Evolutionary conservation across 495 filamentous ascomycete genomes (phyloP), one percentile per base, ranked within the genome.

Genomic region (Aspergillus diversus): DNA sequence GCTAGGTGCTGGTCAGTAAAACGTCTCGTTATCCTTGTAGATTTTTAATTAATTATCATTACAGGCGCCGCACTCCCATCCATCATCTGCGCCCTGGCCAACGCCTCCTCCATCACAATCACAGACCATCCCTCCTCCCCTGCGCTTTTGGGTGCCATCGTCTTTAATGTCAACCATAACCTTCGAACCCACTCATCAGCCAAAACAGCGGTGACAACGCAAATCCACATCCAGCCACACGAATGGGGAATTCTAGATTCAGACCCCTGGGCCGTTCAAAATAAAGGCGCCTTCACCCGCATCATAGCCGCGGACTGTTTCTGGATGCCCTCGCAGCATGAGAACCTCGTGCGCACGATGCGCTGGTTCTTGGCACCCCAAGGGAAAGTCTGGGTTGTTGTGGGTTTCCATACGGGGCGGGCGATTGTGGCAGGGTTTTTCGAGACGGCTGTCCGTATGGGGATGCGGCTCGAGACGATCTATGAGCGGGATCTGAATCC

Each of bases 351-450:
- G 46, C 75, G 73, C 21, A 92, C 89, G 8, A 87, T 97, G 71
- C 73, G 77, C 12, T 88, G 88, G 76, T 95, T 97, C 73, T 81
- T 97, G 39, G 81, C 78, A 11, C 73, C 77, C 0, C 69, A 70
- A 2, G 87, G 88, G 0, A 72, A 83, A 37, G 82, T 89, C 8
- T 89, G 87, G 80, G 84, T 89, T 8, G 80, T 93, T 17, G 89
- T 87, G 0, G 91, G 90, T 0, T 94, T 96, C 66, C 93, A 97
- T 74, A 97, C 93, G 0, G 92, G 92, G 0, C 78, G 93, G 49
- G 79, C 75, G 8, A 90, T 89, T 68, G 81, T 96, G 72, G 81
- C 80, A 1, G 75, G 73, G 0, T 97, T 97, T 76, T 95, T 94
- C 70, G 84, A 87, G 43, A 79, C 76, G n/a, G 80, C 83, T 4